Base-by-base conservation (phyloP, 192 early-diverging fungal genomes). In the Chytriomyces sp. region DNA sequence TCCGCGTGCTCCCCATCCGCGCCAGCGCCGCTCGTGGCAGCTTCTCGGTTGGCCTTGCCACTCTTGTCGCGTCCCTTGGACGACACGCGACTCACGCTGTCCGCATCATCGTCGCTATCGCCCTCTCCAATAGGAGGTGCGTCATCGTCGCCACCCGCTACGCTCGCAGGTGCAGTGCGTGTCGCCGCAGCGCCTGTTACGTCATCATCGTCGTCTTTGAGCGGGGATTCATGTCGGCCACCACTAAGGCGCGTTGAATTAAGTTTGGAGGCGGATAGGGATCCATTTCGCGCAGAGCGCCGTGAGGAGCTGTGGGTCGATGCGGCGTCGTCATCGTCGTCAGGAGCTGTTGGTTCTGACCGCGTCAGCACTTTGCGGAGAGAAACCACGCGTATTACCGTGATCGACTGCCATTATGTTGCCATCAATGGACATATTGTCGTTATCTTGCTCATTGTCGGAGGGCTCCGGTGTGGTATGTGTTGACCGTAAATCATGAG, bases 291-390 rank as follows among this genome's bases (percentile, higher is more conserved):
- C n/a, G n/a, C n/a, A n/a, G n/a, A 49, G 44, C 44, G 62, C 62
- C 59, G 33, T 44, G 44, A 52, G 58, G 40, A n/a, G 75, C 41
- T 52, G 38, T 14, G 58, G 77, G 31, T 26, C 41, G 68, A 39
- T n/a, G 10, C 38, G 41, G 37, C 32, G 32, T 49, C 64, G 78
- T 79, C 77, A 74, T 79, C 78, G 64, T 78, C 49, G 58, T 32
- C n/a, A 55, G 32, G 8, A 61, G 52, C 5, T 36, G 54, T 64
- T 76, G 41, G n/a, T 10, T 49, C 10, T 17, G 41, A n/a, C 41
- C 41, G 41, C 12, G n/a, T 10, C 19, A 58, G 19, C n/a, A n/a
- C n/a, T 25, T 14, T 30, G 22, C 19, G 1, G 30, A 58, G 30
- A 17, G 56, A 58, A 49, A 49, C 19, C 28, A 25, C 19, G 14